A percentile compares a stretch with the other conserved stretches of the same genome.
Evolutionary conservation across 345 rosid species (phyloP).

Genomic region (Leavenworthia alabamica): DNA sequence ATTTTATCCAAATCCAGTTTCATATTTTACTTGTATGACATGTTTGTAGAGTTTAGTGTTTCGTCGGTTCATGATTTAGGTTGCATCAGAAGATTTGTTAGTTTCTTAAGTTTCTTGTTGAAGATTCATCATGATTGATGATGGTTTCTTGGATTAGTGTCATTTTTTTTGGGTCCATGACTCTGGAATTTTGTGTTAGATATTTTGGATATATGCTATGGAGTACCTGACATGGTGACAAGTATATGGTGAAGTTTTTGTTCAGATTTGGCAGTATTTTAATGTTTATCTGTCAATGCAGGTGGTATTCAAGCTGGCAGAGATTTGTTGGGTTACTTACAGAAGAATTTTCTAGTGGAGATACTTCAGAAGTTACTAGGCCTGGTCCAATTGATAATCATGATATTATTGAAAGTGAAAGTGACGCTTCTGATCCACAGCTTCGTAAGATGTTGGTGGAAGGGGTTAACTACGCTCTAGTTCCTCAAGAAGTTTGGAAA

Average conservation of each 20-base stretch:
- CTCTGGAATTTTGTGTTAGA: background rate
- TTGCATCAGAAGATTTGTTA: background rate
- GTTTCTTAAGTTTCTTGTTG: background rate
- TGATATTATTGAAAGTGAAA: constrained; percentile 47
- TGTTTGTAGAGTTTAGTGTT: background rate
- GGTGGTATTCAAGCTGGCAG: constrained; percentile 82
- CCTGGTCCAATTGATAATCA: constrained; percentile 81
- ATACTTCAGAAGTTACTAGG: constrained; percentile 35
- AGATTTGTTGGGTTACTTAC: constrained; percentile 46
- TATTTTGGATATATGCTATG: background rate
- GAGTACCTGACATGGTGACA: background rate
- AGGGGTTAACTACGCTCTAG: constrained; percentile 58
- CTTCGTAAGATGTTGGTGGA: constrained; percentile 48
- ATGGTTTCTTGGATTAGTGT: background rate
- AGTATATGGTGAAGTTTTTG: background rate
- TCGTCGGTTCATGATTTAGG: background rate
- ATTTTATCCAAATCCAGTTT: background rate
- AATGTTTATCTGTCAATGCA: constrained; percentile 10
- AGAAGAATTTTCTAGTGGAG: constrained; percentile 30
- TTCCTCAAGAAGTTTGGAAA: constrained; percentile 72
- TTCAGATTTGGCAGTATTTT: background rate
- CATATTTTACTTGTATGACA: background rate
- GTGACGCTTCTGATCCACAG: constrained; percentile 43
- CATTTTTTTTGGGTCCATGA: background rate
- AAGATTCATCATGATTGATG: background rate